phyloP scores from a whole-genome alignment of 495 filamentous ascomycete species.

The Bombardia bombarda region DNA sequence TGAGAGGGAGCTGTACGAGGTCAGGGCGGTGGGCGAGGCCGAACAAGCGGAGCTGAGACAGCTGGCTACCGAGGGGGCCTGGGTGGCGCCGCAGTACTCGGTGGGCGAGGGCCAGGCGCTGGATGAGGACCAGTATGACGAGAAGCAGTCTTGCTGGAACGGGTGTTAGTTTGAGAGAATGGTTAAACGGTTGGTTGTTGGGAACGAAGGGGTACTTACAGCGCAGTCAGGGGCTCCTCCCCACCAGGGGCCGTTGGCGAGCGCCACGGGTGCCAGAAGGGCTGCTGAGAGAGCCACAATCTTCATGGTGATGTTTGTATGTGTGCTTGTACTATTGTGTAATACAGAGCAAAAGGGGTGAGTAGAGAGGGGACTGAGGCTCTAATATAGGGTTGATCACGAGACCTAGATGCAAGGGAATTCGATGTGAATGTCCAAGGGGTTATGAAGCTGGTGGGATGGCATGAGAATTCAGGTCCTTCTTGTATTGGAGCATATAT shows the following conservation, averaged over 20 bases:
- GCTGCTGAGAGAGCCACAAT: constrained; percentile 3
- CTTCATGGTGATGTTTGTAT: constrained; percentile 17
- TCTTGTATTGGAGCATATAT: too few species aligned
- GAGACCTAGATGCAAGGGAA: too few species aligned
- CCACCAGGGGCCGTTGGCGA: constrained; percentile 30
- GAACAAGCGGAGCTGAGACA: constrained; percentile 33
- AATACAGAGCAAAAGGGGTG: too few species aligned
- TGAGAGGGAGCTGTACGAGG: constrained; percentile 32
- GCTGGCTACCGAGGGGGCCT: constrained; percentile 23
- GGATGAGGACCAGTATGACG: constrained; percentile 27
- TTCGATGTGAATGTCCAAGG: too few species aligned
- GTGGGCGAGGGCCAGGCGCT: constrained; percentile 36
- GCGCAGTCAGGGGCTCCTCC: constrained; percentile 35
- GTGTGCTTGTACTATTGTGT: too few species aligned
- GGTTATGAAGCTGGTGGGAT: too few species aligned
- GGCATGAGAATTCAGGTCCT: too few species aligned
- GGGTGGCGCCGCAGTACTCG: constrained; percentile 31
- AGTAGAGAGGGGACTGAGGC: too few species aligned
- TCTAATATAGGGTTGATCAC: too few species aligned
- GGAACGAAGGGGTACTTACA: constrained; percentile 21
- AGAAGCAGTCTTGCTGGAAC: constrained; percentile 33
- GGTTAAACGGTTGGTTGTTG: background rate
- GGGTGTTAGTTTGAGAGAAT: background rate
- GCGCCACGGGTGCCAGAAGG: constrained; percentile 9
- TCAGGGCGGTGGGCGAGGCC: constrained; percentile 29